Evolutionary conservation across 805 yeast species (phyloP), one percentile per base, ranked within the genome.

Genomic region (Saccharomycopsis schoenii): DNA sequence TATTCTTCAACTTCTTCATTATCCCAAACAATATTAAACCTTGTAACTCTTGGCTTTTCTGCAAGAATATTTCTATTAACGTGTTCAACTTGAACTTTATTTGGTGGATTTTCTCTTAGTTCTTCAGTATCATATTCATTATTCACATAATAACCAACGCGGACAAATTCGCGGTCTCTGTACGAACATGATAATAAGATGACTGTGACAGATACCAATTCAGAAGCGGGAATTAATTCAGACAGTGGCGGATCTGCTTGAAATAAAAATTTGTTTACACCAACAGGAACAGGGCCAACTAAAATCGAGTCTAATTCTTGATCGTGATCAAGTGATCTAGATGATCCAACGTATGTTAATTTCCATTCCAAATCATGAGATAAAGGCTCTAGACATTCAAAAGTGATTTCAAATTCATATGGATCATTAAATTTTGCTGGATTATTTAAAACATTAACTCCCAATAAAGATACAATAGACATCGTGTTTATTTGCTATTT

Each of bases 281-380:
- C 99, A 1, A 94, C 96, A 0, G 99, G 99, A 1, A 94, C 96
- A 0, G 99, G 99, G 0, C 99, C 99, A 2, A 94, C 99, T n/a
- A 94, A 76, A 43, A 94, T 84, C 1, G 97, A 91, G 70, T 94
- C 99, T 60, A 94, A 77, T 71, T 92, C 97, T 73, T 94, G 99
- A 72, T 94, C 99, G 68, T 94, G 97, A 65, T 94, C 97, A 58
- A 90, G 72, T 43, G 97, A 90, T 56, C 96, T 81, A 1, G 97
- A 92, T 4, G 97, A 89, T 1, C 99, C 99, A 50, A 94, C 99
- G 67, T 94, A 94, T 0, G 97, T 93, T 61, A 94, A 77, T 72
- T 94, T 94, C 99, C 99, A 94, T 72, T 94, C 99, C 61, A 94
- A 78, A 72, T 94, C 99, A 56, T 76, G 74, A 63, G 74, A 89